phyloP scores from a whole-genome alignment of 23 red algal species.

The Gracilaria gracilis region DNA sequence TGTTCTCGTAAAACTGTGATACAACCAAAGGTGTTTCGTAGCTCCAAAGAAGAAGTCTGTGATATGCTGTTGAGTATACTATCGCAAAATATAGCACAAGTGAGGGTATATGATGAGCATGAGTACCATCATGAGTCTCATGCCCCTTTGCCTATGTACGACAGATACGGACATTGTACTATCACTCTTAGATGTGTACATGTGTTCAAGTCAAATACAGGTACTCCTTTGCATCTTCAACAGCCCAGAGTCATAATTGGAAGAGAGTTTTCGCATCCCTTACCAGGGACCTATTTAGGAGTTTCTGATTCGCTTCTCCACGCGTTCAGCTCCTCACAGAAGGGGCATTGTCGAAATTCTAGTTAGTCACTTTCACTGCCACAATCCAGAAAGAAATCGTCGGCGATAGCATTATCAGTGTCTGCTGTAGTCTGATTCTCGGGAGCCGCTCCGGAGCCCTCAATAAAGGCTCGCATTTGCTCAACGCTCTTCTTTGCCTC shows the following conservation, averaged over 20 bases:
- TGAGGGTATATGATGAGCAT: not conserved
- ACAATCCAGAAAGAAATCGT: constrained; percentile 52
- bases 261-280: not conserved
- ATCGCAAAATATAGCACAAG: too few relatives aligned
- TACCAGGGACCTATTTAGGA: not conserved
- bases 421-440: not conserved
- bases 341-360: not conserved
- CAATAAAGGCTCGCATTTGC: constrained; percentile 57
- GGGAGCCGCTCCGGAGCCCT: not conserved
- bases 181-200: too few relatives aligned
- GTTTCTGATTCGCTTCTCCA: not conserved
- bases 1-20: not conserved
- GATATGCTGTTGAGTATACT: not conserved
- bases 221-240: not conserved
- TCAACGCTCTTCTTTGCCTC: constrained; percentile 54
- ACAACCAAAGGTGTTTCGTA: not conserved
- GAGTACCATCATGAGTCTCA: not conserved
- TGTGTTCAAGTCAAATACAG: too few relatives aligned
- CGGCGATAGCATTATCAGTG: not conserved
- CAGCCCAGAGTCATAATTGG: not conserved
- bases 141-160: not conserved
- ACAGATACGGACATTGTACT: not conserved
- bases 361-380: not conserved
- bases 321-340: not conserved
- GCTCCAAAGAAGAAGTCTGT: not conserved